Evolutionary conservation across 2,329 filamentous ascomycete genomes (phyloP).

Genomic region (Metarhizium rileyi): DNA sequence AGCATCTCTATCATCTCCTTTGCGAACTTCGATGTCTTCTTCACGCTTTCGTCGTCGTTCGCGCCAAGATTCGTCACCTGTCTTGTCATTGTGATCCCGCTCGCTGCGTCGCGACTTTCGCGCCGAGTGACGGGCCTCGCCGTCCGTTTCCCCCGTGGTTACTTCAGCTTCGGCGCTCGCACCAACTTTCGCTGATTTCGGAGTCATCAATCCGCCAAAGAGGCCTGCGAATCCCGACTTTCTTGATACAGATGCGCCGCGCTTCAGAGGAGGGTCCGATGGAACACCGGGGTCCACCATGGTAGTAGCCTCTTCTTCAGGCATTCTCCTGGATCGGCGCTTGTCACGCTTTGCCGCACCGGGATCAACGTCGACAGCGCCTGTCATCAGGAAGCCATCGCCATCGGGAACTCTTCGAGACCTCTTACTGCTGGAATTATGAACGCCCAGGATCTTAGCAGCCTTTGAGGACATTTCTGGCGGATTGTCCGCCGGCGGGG

Average conservation of each 20-base stretch:
- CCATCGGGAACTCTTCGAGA: constrained; percentile 36
- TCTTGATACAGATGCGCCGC: constrained; percentile 30
- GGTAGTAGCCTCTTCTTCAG: constrained; percentile 28
- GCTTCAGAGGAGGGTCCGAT: constrained; percentile 23
- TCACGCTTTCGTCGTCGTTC: constrained; percentile 47
- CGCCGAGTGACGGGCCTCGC: constrained; percentile 52
- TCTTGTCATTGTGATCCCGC: constrained; percentile 29
- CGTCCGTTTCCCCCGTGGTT: constrained; percentile 42
- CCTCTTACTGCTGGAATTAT: constrained; percentile 32
- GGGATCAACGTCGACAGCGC: constrained; percentile 28
- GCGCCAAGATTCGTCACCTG: constrained; percentile 42
- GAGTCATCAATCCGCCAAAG: constrained; percentile 49
- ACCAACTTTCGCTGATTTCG: constrained; percentile 35
- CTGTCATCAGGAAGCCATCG: constrained; percentile 41
- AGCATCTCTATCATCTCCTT: constrained; percentile 48
- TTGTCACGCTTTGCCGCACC: constrained; percentile 20
- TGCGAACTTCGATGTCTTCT: constrained; percentile 42
- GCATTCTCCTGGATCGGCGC: constrained; percentile 22
- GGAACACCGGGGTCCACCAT: constrained; percentile 26
- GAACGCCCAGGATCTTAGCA: constrained; percentile 62
- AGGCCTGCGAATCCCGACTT: constrained; percentile 49
- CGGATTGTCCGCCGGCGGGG: constrained; percentile 62
- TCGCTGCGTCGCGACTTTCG: constrained; percentile 50
- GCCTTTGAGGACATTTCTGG: constrained; percentile 63
- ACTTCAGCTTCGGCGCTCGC: constrained; percentile 39